These are phyloP conservation scores for Aspergillus novofumigatus DNA, from an alignment of 2,329 filamentous ascomycete species.

Conservation along the genomic window DNA sequence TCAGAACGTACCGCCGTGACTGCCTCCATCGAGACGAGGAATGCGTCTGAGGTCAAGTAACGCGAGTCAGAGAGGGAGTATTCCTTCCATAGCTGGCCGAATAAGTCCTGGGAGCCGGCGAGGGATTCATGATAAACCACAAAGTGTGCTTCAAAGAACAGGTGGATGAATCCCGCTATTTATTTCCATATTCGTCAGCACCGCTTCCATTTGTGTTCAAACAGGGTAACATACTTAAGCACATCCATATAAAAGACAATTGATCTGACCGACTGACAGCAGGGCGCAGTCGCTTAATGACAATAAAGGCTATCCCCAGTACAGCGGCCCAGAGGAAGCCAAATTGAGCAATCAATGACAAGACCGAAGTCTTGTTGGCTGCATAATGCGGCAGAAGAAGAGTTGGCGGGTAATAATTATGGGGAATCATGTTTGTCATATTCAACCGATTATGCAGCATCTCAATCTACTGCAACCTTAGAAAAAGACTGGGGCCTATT, in stretches of 20 bases:
- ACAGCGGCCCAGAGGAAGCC: constrained; percentile 50
- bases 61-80: constrained; percentile 80
- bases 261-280: constrained; percentile 50
- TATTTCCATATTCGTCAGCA: background rate
- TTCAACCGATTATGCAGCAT: background rate
- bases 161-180: constrained; percentile 48
- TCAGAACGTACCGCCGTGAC: constrained; percentile 62
- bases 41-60: constrained; percentile 72
- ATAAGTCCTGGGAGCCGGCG: constrained; percentile 60
- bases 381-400: constrained; percentile 56
- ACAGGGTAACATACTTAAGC: constrained; percentile 58
- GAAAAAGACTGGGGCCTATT: background rate
- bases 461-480: background rate
- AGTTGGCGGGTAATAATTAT: constrained; percentile 64
- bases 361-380: constrained; percentile 56
- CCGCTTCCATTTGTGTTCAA: no score
- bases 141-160: constrained; percentile 74
- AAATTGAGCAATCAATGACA: constrained; percentile 56
- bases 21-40: constrained; percentile 78
- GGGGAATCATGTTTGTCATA: constrained; percentile 21
- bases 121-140: constrained; percentile 58
- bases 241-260: constrained; percentile 63
- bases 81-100: constrained; percentile 86
- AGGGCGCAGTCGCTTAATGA: constrained; percentile 49
- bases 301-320: constrained; percentile 49